A percentile compares a stretch with the other conserved stretches of the same genome.
Conservation (phyloP, 768 basidiomycete species). For the Termitomyces sp. region DNA sequence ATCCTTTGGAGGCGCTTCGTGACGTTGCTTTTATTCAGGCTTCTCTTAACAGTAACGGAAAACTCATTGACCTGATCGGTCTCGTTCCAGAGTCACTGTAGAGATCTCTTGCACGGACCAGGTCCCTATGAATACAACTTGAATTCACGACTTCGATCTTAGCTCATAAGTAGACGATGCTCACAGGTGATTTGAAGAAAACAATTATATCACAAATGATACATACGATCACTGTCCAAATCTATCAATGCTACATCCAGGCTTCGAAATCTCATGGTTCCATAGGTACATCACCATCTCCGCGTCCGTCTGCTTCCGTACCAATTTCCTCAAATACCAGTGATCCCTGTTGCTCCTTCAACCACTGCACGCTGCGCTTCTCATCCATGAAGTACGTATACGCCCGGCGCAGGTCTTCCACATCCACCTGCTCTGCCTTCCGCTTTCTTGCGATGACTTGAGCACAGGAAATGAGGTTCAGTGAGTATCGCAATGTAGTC, state of each 20-base stretch:
- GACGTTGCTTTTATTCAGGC: slow-evolving; percentile 84
- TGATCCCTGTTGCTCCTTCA: slow-evolving; percentile 76
- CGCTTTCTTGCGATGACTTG: slow-evolving; percentile 82
- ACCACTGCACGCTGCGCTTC: slow-evolving; percentile 86
- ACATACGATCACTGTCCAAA: background rate
- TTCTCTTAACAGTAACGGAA: slow-evolving; percentile 14
- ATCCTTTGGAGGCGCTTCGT: slow-evolving; percentile 55
- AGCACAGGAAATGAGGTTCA: slow-evolving; percentile 93
- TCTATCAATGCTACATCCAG: background rate
- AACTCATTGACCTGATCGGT: background rate
- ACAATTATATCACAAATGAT: slow-evolving; percentile 4
- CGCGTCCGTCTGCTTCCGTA: slow-evolving; percentile 12
- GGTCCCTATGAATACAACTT: background rate
- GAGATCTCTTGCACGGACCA: background rate
- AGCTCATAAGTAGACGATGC: background rate
- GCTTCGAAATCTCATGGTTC: slow-evolving; percentile 11
- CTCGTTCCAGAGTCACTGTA: background rate
- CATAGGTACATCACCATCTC: slow-evolving; percentile 28
- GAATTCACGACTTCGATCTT: background rate
- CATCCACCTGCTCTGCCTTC: slow-evolving; percentile 74
- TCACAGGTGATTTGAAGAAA: background rate
- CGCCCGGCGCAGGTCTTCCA: slow-evolving; percentile 77
- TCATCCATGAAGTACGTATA: slow-evolving; percentile 94
- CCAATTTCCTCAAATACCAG: slow-evolving; percentile 72
- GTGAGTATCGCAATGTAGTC: slow-evolving; percentile 89